Conservation (phyloP, 2,329 filamentous ascomycete genomes). For the Sclerotinia trifoliorum region DNA sequence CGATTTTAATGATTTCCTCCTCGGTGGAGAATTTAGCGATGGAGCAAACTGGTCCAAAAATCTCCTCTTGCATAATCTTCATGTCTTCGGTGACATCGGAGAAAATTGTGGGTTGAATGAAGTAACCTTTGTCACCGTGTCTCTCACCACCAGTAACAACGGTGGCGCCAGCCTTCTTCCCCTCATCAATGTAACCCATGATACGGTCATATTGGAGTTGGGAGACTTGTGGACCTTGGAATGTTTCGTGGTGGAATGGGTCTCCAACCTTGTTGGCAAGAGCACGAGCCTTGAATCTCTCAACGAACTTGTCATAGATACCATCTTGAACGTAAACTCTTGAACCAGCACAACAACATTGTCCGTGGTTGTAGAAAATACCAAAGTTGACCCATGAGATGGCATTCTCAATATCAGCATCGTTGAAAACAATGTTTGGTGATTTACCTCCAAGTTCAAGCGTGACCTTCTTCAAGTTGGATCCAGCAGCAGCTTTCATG, state of each 20-base stretch:
- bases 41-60: conserved; percentile 71
- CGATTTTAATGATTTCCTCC: conserved; percentile 62
- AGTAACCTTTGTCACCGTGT: conserved; percentile 65
- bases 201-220: conserved; percentile 69
- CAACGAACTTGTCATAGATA: conserved; percentile 69
- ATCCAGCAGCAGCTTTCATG: conserved; percentile 62
- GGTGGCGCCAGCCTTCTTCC: conserved; percentile 63
- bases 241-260: conserved; percentile 63
- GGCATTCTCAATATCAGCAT: conserved; percentile 60
- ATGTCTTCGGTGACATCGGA: conserved; percentile 67
- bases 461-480: conserved; percentile 64
- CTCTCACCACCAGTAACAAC: conserved; percentile 65
- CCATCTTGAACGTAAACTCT: conserved; percentile 68
- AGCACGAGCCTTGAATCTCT: conserved; percentile 64
- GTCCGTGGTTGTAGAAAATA: conserved; percentile 47
- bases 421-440: conserved; percentile 62
- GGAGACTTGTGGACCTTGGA: conserved; percentile 71
- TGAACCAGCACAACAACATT: conserved; percentile 58
- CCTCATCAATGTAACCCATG: conserved; percentile 64
- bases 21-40: conserved; percentile 70
- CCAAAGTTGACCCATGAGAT: conserved; percentile 60
- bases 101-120: conserved; percentile 74
- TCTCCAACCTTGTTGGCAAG: conserved; percentile 64
- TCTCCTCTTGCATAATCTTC: conserved; percentile 74
- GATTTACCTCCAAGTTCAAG: conserved; percentile 63